Evolutionary conservation across 208 protist species (phyloP).

Genomic region (Leishmania guyanensis): DNA sequence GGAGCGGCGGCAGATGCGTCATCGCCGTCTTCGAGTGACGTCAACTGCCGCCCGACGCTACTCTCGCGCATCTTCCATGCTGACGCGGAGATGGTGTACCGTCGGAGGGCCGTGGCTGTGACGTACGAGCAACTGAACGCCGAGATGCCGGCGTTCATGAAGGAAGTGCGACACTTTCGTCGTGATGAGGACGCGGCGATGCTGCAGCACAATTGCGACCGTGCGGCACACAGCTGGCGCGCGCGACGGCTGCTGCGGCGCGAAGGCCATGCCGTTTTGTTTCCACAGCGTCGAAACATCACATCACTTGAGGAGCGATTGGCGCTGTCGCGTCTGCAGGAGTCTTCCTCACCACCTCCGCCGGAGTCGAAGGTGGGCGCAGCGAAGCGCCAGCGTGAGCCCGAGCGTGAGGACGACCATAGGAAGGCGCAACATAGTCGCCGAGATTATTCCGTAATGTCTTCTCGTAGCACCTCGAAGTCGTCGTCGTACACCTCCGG

Average conservation of each 20-base stretch:
- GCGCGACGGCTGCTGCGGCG: conserved; percentile 10
- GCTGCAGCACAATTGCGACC: conserved; percentile 22
- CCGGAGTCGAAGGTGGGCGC: not conserved
- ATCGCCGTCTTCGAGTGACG: conserved; percentile 51
- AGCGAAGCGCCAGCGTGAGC: not conserved
- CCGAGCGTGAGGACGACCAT: not conserved
- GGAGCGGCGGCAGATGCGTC: not conserved
- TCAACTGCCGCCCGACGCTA: conserved; percentile 72
- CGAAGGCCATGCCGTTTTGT: not conserved
- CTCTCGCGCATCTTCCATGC: conserved; percentile 85
- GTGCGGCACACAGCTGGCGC: conserved; percentile 12
- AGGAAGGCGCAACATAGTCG: not conserved
- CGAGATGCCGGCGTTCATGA: conserved; percentile 42
- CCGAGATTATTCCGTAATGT: not conserved
- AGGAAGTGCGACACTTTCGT: conserved; percentile 35
- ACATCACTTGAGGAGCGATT: conserved; percentile 34
- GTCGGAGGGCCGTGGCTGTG: conserved; percentile 51
- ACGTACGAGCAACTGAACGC: conserved; percentile 42
- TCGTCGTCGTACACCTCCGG: not conserved
- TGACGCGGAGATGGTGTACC: conserved; percentile 54
- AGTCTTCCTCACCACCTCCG: not conserved
- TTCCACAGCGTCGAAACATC: conserved; percentile 9
- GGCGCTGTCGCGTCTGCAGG: conserved; percentile 23
- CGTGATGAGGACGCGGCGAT: conserved; percentile 48
- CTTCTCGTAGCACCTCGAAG: not conserved